Evolutionary conservation across 805 yeast species (phyloP).

Genomic region (Saturnispora silvae): DNA sequence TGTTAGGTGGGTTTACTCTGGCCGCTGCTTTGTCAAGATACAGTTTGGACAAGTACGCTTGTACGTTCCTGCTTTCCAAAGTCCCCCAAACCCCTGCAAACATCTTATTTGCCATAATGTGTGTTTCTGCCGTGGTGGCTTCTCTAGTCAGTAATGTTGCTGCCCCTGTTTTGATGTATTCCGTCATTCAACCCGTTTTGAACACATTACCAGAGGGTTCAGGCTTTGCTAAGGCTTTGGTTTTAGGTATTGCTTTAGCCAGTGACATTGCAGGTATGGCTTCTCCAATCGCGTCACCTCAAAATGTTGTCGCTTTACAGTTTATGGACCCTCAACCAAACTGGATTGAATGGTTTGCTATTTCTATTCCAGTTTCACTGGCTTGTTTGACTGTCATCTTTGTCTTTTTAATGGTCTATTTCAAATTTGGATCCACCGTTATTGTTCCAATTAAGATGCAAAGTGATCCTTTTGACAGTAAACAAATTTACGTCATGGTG

Average conservation of each 20-base stretch:
- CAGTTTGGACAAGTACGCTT: slow-evolving; percentile 75
- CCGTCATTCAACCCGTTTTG: slow-evolving; percentile 82
- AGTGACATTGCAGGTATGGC: slow-evolving; percentile 95
- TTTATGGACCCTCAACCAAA: slow-evolving; percentile 73
- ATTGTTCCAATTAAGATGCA: slow-evolving; percentile 52
- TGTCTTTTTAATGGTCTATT: slow-evolving; percentile 57
- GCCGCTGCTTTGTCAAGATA: slow-evolving; percentile 93
- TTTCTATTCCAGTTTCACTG: slow-evolving; percentile 71
- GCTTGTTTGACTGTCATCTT: slow-evolving; percentile 59
- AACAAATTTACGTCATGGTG: slow-evolving; percentile 64
- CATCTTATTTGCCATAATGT: slow-evolving; percentile 72
- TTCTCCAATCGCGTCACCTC: slow-evolving; percentile 95
- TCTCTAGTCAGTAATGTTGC: slow-evolving; percentile 98
- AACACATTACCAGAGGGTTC: slow-evolving; percentile 75
- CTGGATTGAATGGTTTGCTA: slow-evolving; percentile 92
- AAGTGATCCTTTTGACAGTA: slow-evolving; percentile 55
- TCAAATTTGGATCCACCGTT: slow-evolving; percentile 34
- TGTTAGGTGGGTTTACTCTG: slow-evolving; percentile 87
- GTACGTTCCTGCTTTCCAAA: slow-evolving; percentile 67
- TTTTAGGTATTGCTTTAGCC: slow-evolving; percentile 86
- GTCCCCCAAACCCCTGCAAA: slow-evolving; percentile 82
- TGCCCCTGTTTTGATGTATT: slow-evolving; percentile 87
- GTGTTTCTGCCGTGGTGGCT: slow-evolving; percentile 72
- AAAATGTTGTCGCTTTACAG: slow-evolving; percentile 83
- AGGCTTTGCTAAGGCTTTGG: slow-evolving; percentile 70